Conservation (phyloP, 2,329 filamentous ascomycete genomes). For the Colletotrichum salicis region DNA sequence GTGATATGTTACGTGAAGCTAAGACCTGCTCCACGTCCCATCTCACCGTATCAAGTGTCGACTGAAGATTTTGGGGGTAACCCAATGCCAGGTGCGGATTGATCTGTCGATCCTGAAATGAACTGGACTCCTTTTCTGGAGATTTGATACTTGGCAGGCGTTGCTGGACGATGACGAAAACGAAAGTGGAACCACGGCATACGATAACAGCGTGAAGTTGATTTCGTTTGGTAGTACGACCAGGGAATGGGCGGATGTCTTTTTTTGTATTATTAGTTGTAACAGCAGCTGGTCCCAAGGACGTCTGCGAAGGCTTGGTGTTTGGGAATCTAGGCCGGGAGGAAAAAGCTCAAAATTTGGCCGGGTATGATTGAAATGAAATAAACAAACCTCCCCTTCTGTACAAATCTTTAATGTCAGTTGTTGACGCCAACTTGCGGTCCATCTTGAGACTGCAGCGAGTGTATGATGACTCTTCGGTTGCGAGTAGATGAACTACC, state of each 20-base stretch:
- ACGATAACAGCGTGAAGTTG: not conserved
- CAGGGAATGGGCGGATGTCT: not conserved
- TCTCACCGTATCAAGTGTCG: not conserved
- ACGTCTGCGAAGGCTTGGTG: not conserved
- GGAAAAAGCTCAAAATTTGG: not conserved
- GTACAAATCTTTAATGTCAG: not conserved
- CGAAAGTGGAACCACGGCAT: not conserved
- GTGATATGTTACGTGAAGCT: constrained; percentile 18
- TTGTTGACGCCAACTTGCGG: not conserved
- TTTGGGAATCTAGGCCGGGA: not conserved
- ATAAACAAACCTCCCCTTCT: constrained; percentile 32
- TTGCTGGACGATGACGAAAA: not conserved
- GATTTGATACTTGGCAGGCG: not conserved
- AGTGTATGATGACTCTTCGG: not conserved
- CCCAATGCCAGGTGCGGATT: not conserved
- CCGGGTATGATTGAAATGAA: constrained; percentile 28
- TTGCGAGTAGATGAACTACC: not conserved
- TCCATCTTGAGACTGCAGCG: not conserved
- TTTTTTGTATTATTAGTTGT: constrained; percentile 15
- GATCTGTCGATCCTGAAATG: not conserved
- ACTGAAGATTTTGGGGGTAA: not conserved
- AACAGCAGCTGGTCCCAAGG: not conserved
- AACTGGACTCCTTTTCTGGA: not conserved
- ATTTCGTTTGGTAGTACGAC: not conserved
- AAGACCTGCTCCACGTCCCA: not conserved